Evolutionary conservation across 192 early-diverging fungal species (phyloP).

Genomic region (Podochytrium sp.): DNA sequence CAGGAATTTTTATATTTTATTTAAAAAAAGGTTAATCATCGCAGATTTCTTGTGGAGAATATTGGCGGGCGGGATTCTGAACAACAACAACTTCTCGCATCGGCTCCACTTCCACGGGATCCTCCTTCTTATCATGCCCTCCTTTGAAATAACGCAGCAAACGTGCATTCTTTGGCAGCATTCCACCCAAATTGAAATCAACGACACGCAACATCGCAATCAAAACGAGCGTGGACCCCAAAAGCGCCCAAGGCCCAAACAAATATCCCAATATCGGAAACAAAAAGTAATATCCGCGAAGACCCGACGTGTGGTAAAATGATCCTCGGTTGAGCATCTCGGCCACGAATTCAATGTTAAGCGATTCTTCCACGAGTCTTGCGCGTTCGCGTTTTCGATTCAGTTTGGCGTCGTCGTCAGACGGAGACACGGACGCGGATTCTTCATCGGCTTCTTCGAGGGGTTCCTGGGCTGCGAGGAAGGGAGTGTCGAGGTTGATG

Average conservation of each 20-base stretch:
- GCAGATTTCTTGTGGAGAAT: too few relatives aligned
- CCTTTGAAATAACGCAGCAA: too few relatives aligned
- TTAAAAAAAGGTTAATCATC: too few relatives aligned
- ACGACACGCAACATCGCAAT: slow-evolving; percentile 34
- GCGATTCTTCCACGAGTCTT: background rate
- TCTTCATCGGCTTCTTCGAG: too few relatives aligned
- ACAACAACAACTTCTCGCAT: too few relatives aligned
- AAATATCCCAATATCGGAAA: slow-evolving; percentile 20
- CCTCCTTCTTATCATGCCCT: too few relatives aligned
- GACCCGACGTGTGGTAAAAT: slow-evolving; percentile 27
- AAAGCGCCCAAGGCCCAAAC: slow-evolving; percentile 45
- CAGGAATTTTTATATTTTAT: too few relatives aligned
- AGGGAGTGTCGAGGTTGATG: slow-evolving; percentile 32
- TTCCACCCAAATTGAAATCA: slow-evolving; percentile 43
- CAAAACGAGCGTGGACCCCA: slow-evolving; percentile 25
- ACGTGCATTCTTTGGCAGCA: too few relatives aligned
- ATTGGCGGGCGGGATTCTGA: too few relatives aligned
- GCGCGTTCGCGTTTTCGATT: background rate
- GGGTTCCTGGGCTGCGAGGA: background rate
- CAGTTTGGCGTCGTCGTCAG: too few relatives aligned
- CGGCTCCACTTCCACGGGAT: too few relatives aligned
- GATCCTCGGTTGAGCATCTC: slow-evolving; percentile 40
- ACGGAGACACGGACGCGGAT: background rate
- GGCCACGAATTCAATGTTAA: slow-evolving; percentile 29
- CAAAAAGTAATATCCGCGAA: slow-evolving; percentile 39